Evolutionary conservation across 768 basidiomycete species (phyloP).

Genomic region (Rhizopogon vulgaris): DNA sequence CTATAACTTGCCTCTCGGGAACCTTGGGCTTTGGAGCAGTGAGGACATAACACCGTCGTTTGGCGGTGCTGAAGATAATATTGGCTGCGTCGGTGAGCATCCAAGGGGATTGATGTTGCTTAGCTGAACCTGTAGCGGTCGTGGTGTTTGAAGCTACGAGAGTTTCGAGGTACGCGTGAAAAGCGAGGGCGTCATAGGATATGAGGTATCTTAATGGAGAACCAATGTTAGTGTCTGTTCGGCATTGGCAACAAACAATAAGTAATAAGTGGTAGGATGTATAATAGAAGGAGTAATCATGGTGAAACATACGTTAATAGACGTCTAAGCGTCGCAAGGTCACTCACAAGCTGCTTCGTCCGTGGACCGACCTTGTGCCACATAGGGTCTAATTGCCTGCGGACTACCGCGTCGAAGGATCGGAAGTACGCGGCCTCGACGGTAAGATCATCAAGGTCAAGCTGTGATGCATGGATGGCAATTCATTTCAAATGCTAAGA

Average conservation of each 20-base stretch:
- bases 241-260: not conserved
- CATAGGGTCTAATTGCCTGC: conserved; percentile 83
- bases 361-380: conserved; percentile 96
- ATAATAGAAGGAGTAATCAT: not conserved
- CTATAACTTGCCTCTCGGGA: conserved; percentile 25
- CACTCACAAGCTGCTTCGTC: conserved; percentile 87
- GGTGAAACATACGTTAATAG: conserved; percentile 59
- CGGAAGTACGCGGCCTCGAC: conserved; percentile 92
- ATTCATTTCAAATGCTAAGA: not conserved
- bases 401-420: conserved; percentile 85
- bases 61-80: conserved; percentile 74
- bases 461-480: conserved; percentile 35
- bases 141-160: conserved; percentile 61
- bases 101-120: conserved; percentile 78
- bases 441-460: conserved; percentile 89
- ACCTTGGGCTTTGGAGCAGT: conserved; percentile 17
- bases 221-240: conserved; percentile 8
- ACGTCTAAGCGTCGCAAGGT: conserved; percentile 78
- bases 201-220: conserved; percentile 60
- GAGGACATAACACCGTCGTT: conserved; percentile 72
- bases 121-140: conserved; percentile 42
- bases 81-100: conserved; percentile 90
- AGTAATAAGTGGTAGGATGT: not conserved
- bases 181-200: conserved; percentile 85
- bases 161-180: conserved; percentile 88